Base-by-base conservation (phyloP, 208 protist genomes). In the Leishmania guyanensis region DNA sequence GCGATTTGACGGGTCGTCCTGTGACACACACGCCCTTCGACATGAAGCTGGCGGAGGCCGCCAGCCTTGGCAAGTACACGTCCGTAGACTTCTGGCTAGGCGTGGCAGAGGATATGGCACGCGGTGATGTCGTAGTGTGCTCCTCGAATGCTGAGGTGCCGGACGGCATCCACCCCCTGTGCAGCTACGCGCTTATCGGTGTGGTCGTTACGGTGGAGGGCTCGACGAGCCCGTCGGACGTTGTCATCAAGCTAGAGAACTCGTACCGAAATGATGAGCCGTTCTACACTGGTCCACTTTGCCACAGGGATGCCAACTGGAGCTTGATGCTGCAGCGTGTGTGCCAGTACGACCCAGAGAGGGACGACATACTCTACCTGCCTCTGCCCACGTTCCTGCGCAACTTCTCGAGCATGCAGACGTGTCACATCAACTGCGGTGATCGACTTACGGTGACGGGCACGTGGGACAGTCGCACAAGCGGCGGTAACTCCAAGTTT, bases 391-490 rank as follows among this genome's bases (percentile, higher is more conserved):
- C 86, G 48, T 95, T 96, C 72, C 83, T 96, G 53, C 89, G 91
- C 46, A 94, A 94, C 88, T 96, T 95, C 79, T 89, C 89, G 17
- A 95, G 89, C 80, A 82, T 96, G 78, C 89, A 94, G 88, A 87
- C 86, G 79, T 95, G 91, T 81, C 88, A 96, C 85, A 96, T 96
- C 81, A 95, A 95, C 86, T 97, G 92, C 81, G 94, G 94, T 78
- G 92, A 95, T 77, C 92, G 92, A 26, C 79, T 96, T 50, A 97
- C 87, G 16, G 79, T 86, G 51, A 75, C 77, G 1, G 92, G 92
- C 14, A 75, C 76, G 77, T 97, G 94, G 94, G 87, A 90, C 69
- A 58, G 75, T 46, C 82, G 89, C 74, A 95, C 91, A 2, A 77
- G 77, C 43, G 94, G 94, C 29, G 94, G 94, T 68, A 95, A 93